phyloP scores from a whole-genome alignment of 495 filamentous ascomycete species.

The Tuber magnatum region DNA sequence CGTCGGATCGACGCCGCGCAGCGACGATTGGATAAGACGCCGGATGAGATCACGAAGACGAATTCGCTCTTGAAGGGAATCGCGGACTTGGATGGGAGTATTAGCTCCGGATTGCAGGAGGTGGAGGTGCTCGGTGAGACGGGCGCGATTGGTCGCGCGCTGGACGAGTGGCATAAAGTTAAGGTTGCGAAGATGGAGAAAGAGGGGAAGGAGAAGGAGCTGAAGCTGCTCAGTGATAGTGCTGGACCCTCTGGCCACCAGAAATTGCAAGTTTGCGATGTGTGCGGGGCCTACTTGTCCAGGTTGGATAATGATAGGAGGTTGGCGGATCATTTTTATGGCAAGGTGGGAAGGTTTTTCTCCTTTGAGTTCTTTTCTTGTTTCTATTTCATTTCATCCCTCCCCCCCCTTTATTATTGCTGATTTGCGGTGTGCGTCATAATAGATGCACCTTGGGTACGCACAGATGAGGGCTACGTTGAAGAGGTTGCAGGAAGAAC shows the following conservation, averaged over 20 bases:
- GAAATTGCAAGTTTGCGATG: constrained; percentile 97
- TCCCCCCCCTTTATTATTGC: neutral
- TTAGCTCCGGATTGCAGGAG: constrained; percentile 77
- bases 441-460: constrained; percentile 90
- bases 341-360: constrained; percentile 52
- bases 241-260: constrained; percentile 89
- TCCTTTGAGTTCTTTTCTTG: neutral
- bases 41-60: constrained; percentile 96
- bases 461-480: constrained; percentile 92
- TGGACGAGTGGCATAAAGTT: constrained; percentile 79
- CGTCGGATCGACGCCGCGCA: constrained; percentile 85
- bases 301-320: constrained; percentile 89
- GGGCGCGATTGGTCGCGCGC: constrained; percentile 68
- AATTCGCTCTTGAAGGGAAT: constrained; percentile 87
- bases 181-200: constrained; percentile 72
- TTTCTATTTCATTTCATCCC: constrained; percentile 6
- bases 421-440: neutral
- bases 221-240: constrained; percentile 87
- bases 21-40: constrained; percentile 88
- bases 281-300: constrained; percentile 87
- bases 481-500: constrained; percentile 77
- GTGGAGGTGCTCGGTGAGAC: constrained; percentile 77
- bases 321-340: constrained; percentile 95
- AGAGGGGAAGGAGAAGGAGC: constrained; percentile 74
- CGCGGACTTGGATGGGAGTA: constrained; percentile 66